Evolutionary conservation across 179 eudicot genomes (phyloP).

Genomic region (Actinidia chinensis): DNA sequence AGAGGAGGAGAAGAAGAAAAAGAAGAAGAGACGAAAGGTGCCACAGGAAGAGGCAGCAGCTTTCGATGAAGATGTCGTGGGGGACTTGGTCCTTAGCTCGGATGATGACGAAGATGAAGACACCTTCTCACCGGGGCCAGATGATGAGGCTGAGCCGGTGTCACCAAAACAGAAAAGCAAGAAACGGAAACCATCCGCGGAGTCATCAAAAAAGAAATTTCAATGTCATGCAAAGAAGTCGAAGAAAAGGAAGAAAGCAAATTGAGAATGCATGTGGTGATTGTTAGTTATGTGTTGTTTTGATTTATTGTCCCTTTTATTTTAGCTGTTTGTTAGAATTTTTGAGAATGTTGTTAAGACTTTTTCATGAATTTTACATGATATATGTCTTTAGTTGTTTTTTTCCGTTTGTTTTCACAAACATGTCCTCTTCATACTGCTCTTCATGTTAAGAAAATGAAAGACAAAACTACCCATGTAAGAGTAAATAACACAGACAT

Average conservation of each 20-base stretch:
- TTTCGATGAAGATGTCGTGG: conserved; percentile 73
- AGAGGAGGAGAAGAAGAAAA: conserved; percentile 41
- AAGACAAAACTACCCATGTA: too few relatives aligned
- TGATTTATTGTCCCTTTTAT: too few relatives aligned
- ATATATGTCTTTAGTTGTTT: too few relatives aligned
- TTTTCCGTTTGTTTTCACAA: too few relatives aligned
- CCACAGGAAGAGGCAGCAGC: conserved; percentile 28
- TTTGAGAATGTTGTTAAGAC: too few relatives aligned
- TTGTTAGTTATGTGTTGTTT: too few relatives aligned
- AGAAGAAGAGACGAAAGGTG: conserved; percentile 40
- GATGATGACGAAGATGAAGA: conserved; percentile 70
- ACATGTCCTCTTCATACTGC: too few relatives aligned
- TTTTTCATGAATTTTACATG: too few relatives aligned
- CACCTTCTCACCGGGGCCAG: conserved; percentile 20
- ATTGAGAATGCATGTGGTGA: conserved; percentile 24
- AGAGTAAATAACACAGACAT: too few relatives aligned
- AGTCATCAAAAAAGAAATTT: conserved; percentile 35
- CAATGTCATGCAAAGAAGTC: conserved; percentile 34
- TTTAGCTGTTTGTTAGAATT: too few relatives aligned
- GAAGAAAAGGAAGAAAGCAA: conserved; percentile 62
- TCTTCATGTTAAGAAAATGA: too few relatives aligned
- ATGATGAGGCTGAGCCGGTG: conserved; percentile 27
- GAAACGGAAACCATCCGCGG: conserved; percentile 35
- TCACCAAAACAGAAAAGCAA: conserved; percentile 31
- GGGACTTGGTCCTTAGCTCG: conserved; percentile 86